These are phyloP conservation scores for Chimonanthus salicifolius DNA, from an alignment of 164 flowering plant species.

Conservation along the genomic window DNA sequence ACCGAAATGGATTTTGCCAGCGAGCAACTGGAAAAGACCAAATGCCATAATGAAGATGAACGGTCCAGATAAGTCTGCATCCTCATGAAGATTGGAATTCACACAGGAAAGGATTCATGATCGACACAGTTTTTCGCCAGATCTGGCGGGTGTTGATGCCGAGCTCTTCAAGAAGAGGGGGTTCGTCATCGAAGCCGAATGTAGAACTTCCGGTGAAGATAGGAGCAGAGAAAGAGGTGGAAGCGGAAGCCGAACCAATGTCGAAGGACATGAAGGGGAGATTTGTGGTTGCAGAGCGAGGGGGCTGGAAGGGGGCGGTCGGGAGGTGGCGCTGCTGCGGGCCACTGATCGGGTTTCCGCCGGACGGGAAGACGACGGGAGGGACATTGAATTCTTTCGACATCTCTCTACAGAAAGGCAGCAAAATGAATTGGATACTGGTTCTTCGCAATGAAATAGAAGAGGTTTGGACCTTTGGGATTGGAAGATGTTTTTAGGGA, in stretches of 20 bases:
- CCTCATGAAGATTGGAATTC: constrained; percentile 51
- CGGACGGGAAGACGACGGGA: constrained; percentile 74
- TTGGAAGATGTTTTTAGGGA: too few relatives aligned
- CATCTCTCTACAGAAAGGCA: not conserved
- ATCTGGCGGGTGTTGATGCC: constrained; percentile 87
- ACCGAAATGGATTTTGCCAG: constrained; percentile 90
- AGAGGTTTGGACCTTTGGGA: too few relatives aligned
- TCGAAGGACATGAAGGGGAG: constrained; percentile 81
- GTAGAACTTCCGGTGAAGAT: constrained; percentile 19
- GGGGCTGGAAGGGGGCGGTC: constrained; percentile 65
- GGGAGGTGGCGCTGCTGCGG: constrained; percentile 55
- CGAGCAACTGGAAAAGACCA: constrained; percentile 78
- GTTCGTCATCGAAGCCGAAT: constrained; percentile 63
- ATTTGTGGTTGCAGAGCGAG: constrained; percentile 20
- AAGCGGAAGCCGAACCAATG: constrained; percentile 42
- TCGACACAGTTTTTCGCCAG: constrained; percentile 66
- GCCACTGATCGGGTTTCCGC: constrained; percentile 32
- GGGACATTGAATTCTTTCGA: constrained; percentile 62
- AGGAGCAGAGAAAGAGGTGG: constrained; percentile 28
- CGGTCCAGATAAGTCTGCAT: constrained; percentile 89
- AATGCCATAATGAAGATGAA: constrained; percentile 59
- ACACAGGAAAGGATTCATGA: constrained; percentile 63
- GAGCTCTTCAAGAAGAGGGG: constrained; percentile 83
- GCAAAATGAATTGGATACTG: too few relatives aligned
- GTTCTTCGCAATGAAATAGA: too few relatives aligned